A percentile compares a stretch with the other conserved stretches of the same genome.
Conservation (phyloP, 2,329 filamentous ascomycete species). For the Aspergillus pseudoterreus region DNA sequence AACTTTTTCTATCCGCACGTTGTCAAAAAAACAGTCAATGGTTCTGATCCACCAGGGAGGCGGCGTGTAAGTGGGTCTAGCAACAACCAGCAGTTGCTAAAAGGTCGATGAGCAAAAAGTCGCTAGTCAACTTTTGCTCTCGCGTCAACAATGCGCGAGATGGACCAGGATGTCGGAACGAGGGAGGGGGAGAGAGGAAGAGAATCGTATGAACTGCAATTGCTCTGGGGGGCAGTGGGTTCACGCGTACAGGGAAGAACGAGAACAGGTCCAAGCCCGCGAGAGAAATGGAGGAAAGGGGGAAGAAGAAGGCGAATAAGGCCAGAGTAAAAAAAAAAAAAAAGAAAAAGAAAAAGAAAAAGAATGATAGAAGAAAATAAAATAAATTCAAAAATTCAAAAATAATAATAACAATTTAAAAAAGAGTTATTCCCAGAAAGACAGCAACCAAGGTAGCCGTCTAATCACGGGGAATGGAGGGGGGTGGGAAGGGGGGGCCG, state of each 20-base stretch:
- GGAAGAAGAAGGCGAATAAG: constrained; percentile 10
- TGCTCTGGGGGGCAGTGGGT: constrained; percentile 13
- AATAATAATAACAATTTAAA: constrained; percentile 6
- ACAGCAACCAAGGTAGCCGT: constrained; percentile 17
- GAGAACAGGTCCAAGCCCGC: not conserved
- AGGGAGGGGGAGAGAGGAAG: constrained; percentile 9
- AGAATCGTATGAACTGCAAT: constrained; percentile 8
- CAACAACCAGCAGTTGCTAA: constrained; percentile 29
- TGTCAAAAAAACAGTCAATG: constrained; percentile 31
- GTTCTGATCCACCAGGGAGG: constrained; percentile 39
- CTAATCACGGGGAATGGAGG: constrained; percentile 23
- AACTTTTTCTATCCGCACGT: constrained; percentile 41
- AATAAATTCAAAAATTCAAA: constrained; percentile 9
- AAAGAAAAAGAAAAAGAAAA: constrained; percentile 11
- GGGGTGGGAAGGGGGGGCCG: constrained; percentile 15
- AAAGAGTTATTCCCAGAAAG: constrained; percentile 10
- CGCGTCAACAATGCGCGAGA: constrained; percentile 31
- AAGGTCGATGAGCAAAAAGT: constrained; percentile 9
- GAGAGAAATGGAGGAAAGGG: constrained; percentile 15
- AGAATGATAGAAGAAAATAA: constrained; percentile 15
- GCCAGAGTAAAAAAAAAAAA: constrained; percentile 8
- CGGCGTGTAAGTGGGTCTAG: constrained; percentile 38
- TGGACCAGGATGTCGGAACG: constrained; percentile 17
- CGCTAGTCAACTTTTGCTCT: constrained; percentile 29
- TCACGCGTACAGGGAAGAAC: constrained; percentile 8